Evolutionary conservation across 305 asterid species (phyloP).

Genomic region (Fraxinus greggii): DNA sequence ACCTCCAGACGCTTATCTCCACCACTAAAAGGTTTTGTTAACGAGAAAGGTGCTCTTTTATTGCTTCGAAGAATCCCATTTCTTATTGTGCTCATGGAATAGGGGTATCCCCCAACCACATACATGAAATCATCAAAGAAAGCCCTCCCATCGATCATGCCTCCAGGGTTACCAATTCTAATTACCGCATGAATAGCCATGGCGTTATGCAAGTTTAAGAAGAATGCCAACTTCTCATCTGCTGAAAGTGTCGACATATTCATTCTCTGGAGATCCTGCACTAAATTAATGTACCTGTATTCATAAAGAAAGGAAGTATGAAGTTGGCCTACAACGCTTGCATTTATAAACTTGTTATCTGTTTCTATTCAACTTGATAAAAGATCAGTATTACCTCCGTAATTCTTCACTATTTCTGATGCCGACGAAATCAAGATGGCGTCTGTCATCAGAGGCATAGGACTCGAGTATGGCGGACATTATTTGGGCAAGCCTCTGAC

Average conservation of each 20-base stretch:
- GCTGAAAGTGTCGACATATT: constrained; percentile 50
- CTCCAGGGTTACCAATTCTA: constrained; percentile 77
- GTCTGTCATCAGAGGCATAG: constrained; percentile 65
- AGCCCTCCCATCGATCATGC: constrained; percentile 67
- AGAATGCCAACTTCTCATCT: constrained; percentile 76
- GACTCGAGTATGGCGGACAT: constrained; percentile 85
- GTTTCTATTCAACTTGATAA: background rate
- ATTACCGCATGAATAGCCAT: constrained; percentile 89
- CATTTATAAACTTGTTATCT: background rate
- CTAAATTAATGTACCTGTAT: constrained; percentile 63
- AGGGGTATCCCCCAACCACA: constrained; percentile 68
- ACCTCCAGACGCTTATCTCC: constrained; percentile 86
- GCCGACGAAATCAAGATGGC: constrained; percentile 59
- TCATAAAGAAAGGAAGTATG: background rate
- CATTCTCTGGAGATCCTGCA: constrained; percentile 78
- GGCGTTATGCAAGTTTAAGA: constrained; percentile 78
- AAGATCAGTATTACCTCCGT: constrained; percentile 48
- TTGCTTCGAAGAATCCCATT: constrained; percentile 85
- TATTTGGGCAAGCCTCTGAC: constrained; percentile 58
- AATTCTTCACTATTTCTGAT: constrained; percentile 97
- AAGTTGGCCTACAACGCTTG: background rate
- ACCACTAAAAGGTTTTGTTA: constrained; percentile 61
- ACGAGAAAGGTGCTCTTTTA: constrained; percentile 70
- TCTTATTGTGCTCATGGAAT: constrained; percentile 60
- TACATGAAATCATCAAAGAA: constrained; percentile 79